These are phyloP conservation scores for Apiotrichum sp. DNA, from an alignment of 1,284 basidiomycete genomes.

Conservation along the genomic window DNA sequence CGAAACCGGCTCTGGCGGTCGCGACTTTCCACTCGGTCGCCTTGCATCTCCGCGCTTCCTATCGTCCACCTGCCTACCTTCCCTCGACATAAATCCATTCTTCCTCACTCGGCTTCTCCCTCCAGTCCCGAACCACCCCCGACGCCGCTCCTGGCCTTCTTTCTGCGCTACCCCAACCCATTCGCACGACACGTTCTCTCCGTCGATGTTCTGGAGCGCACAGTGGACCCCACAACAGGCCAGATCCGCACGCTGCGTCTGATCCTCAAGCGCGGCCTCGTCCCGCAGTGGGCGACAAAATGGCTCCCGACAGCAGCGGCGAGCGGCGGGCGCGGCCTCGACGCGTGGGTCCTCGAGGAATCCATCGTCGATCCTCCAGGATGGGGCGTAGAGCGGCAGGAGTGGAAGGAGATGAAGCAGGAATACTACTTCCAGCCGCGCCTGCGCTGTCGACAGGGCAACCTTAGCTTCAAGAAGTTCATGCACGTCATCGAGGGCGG, in stretches of 20 bases:
- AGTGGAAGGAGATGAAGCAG: not conserved
- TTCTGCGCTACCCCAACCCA: slow-evolving; percentile 94
- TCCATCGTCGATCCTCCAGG: slow-evolving; percentile 60
- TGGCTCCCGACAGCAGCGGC: slow-evolving; percentile 63
- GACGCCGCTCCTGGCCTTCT: slow-evolving; percentile 86
- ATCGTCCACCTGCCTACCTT: no score
- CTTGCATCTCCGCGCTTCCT: no score
- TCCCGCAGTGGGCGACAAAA: slow-evolving; percentile 77
- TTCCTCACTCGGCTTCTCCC: no score
- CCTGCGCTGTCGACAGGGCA: slow-evolving; percentile 37
- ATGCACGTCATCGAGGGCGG: slow-evolving; percentile 46
- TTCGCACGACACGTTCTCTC: slow-evolving; percentile 89
- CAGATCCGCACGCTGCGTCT: slow-evolving; percentile 81
- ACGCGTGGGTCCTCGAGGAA: slow-evolving; percentile 78
- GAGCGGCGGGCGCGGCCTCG: slow-evolving; percentile 52
- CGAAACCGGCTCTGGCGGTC: no score
- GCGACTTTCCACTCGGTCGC: no score
- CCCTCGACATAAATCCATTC: no score
- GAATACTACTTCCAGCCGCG: slow-evolving; percentile 27
- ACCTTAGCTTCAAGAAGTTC: slow-evolving; percentile 45
- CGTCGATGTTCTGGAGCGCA: slow-evolving; percentile 86
- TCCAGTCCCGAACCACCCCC: slow-evolving; percentile 49
- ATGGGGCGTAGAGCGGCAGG: slow-evolving; percentile 18
- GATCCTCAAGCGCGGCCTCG: slow-evolving; percentile 81
- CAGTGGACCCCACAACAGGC: slow-evolving; percentile 59